Evolutionary conservation across 768 basidiomycete species (phyloP), one percentile per base, ranked within the genome.

Genomic region (Lactarius sanguifluus): DNA sequence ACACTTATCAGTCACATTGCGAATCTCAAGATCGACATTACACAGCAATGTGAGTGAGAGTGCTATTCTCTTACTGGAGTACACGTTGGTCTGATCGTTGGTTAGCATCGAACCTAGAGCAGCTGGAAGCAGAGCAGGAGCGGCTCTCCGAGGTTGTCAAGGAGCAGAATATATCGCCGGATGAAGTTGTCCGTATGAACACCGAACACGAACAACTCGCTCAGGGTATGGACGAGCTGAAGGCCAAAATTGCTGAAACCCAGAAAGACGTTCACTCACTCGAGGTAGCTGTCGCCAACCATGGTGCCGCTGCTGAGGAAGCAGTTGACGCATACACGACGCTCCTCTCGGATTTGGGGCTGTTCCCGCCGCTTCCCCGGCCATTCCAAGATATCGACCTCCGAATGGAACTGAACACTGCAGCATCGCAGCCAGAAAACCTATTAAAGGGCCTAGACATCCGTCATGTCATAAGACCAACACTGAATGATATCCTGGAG

Each of bases 161-260:
- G 72, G 85, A 80, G 38, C 97, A 99, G 76, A 96, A 97, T 73
- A 82, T 99, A 54, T 86, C 91, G 1, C 90, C 91, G 0, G 93
- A 96, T 75, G 96, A 99, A 76, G 94, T 97, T 50, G 78, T 85
- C 62, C 87, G 87, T 43, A 96, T 99, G 92, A 95, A 90, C 72
- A 86, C 86, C 5, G 95, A 98, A 70, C 90, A 94, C 64, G 92
- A 95, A 71, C 85, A 81, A 32, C 81, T 96, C 41, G 80, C 85
- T 5, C 84, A 86, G 59, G 90, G 84, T 70, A 77, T 94, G 62
- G 87, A 90, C 69, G 91, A 92, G 67, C 84, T 95, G 62, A 89
- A 86, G 69, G 80, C 85, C 67, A 94, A 90, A 73, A 85, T 92
- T 9, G 76, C 85, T 0, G 90, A 95, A 71, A 86, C 89, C 2